A percentile compares a stretch with the other conserved stretches of the same genome.
These are phyloP conservation scores for Sorghum bicolor DNA, from an alignment of 176 grass and related monocot genomes.

Conservation along the genomic window DNA sequence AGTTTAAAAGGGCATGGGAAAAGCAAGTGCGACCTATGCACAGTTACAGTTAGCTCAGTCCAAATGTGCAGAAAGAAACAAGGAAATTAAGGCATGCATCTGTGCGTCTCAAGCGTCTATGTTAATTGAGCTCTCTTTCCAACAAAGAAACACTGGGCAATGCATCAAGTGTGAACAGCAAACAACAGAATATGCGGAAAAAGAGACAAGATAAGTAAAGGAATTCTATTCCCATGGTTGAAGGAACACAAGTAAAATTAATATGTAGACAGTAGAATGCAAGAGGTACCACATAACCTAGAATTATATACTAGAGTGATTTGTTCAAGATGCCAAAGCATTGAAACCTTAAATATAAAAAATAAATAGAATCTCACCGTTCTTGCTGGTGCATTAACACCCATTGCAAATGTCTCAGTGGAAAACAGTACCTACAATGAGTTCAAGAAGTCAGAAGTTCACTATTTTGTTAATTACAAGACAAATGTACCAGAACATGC, in stretches of 20 bases:
- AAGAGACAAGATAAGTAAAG: neutral
- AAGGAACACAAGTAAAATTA: conserved; percentile 4
- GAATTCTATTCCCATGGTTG: conserved; percentile 1
- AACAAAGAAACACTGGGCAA: conserved; percentile 5
- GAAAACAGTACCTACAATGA: conserved; percentile 90
- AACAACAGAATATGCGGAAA: conserved; percentile 17
- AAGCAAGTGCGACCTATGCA: conserved; percentile 14
- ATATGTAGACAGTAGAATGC: neutral
- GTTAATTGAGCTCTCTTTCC: conserved; percentile 11
- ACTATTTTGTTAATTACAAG: neutral
- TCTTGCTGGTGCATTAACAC: conserved; percentile 96
- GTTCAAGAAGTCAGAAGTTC: conserved; percentile 24
- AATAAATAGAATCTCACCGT: conserved; percentile 54
- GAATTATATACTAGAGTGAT: neutral
- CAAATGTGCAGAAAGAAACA: conserved; percentile 14
- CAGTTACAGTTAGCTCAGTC: conserved; percentile 10
- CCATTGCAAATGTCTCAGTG: conserved; percentile 98
- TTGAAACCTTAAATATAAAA: conserved; percentile 12
- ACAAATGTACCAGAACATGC: neutral
- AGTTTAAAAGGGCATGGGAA: conserved; percentile 14
- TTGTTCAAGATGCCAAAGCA: conserved; percentile 5
- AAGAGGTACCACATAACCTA: neutral
- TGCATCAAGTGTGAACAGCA: conserved; percentile 12
- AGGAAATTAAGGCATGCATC: conserved; percentile 2
- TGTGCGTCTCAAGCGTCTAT: neutral